phyloP scores from a whole-genome alignment of 768 basidiomycete genomes.

The Auriscalpium orientale region DNA sequence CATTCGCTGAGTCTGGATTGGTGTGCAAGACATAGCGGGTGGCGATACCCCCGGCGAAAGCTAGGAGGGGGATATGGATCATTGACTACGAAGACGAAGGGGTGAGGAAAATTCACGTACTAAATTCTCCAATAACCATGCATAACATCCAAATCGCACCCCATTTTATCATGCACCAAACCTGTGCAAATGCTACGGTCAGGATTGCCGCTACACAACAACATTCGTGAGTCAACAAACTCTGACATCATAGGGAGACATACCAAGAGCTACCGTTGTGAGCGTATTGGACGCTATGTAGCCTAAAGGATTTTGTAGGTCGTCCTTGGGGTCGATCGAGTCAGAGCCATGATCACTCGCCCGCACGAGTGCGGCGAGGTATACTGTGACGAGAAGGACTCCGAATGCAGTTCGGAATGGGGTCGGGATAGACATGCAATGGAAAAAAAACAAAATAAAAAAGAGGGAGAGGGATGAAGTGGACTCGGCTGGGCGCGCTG shows the following conservation, averaged over 20 bases:
- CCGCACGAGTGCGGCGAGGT: no score
- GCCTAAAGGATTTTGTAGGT: conserved; percentile 44
- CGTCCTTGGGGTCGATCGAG: conserved; percentile 37
- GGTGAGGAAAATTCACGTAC: conserved; percentile 23
- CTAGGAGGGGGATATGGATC: conserved; percentile 22
- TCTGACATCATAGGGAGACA: not conserved
- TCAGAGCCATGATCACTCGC: no score
- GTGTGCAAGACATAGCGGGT: conserved; percentile 48
- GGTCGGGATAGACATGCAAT: no score
- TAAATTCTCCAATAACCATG: conserved; percentile 55
- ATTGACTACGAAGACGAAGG: not conserved
- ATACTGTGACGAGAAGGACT: no score
- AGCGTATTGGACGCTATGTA: conserved; percentile 50
- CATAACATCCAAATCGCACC: conserved; percentile 15
- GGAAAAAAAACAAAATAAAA: no score
- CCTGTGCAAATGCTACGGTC: not conserved
- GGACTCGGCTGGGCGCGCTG: no score
- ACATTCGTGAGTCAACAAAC: not conserved
- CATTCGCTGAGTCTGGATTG: conserved; percentile 42
- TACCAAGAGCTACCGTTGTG: conserved; percentile 44
- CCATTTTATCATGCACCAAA: conserved; percentile 9
- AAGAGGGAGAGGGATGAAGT: no score
- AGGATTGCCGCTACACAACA: not conserved
- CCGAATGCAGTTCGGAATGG: no score
- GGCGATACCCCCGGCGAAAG: conserved; percentile 48